These are phyloP conservation scores for Lipomyces sp. DNA, from an alignment of 805 yeast genomes.

Conservation along the genomic window DNA sequence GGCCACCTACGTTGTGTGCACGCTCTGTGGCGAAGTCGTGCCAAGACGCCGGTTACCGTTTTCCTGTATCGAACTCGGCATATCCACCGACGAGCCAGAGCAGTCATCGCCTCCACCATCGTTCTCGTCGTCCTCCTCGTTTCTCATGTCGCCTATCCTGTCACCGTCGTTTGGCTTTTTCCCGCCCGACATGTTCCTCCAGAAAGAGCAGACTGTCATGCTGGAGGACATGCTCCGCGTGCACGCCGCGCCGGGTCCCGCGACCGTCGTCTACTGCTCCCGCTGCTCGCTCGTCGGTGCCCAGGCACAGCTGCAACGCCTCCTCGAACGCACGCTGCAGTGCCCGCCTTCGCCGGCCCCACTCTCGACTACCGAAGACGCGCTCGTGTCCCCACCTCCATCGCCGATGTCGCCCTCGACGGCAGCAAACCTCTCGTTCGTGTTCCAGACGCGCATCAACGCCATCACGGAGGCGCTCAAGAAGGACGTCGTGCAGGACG, in stretches of 20 bases:
- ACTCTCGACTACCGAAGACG: too few species aligned
- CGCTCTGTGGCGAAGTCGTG: too few species aligned
- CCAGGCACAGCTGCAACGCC: conserved; percentile 33
- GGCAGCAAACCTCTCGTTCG: conserved; percentile 11
- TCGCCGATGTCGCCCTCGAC: background rate
- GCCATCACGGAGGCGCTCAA: conserved; percentile 52
- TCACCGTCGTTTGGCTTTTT: background rate
- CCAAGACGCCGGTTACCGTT: background rate
- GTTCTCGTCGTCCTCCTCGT: background rate
- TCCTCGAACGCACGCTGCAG: conserved; percentile 1
- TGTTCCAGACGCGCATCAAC: conserved; percentile 46
- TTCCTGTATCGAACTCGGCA: background rate
- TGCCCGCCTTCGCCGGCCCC: too few species aligned
- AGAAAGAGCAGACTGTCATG: background rate
- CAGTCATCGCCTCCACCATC: conserved; percentile 48
- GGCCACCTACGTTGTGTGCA: background rate
- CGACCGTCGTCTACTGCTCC: conserved; percentile 91
- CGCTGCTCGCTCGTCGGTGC: conserved; percentile 68
- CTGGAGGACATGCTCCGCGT: conserved; percentile 44
- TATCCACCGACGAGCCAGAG: conserved; percentile 43
- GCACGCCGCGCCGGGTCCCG: conserved; percentile 76
- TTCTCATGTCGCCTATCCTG: background rate
- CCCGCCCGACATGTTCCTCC: background rate
- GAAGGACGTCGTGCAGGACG: conserved; percentile 73
- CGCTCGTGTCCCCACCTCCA: background rate